Evolutionary conservation across 257 asterid species (phyloP), one percentile per base, ranked within the genome.

Genomic region (Leptodermis oblonga): DNA sequence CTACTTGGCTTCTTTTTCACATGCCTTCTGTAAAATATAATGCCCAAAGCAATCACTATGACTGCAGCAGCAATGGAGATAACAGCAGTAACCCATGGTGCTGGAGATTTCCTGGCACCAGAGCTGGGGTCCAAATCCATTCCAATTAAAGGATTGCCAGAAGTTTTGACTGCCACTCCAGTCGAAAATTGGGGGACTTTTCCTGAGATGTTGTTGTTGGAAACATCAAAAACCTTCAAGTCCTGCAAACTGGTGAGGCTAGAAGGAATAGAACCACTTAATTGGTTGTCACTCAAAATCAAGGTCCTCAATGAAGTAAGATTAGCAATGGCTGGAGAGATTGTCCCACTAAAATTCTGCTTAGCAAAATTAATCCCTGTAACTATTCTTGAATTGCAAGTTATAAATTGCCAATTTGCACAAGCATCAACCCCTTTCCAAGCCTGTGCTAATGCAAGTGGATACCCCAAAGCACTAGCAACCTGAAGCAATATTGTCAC

Each of bases 341-440:
- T 90, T 7, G 67, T 73, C 36, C 98, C 98, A 1, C 45, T 48
- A 82, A 86, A 87, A n/a, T 78, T 81, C 66, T 81, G 92, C 37
- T 65, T 85, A 0, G 78, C 82, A 5, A 93, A 82, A 82, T 88
- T 87, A 63, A 93, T 73, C 23, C 70, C 81, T 4, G 76, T 70
- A 43, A 88, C 92, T 2, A 58, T 81, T 39, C 94, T 95, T 56
- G 67, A 30, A 42, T 80, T 87, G 51, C 97, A 93, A 0, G 83
- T 65, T 39, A 93, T 70, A 61, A 66, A 84, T 45, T 74, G 71
- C 97, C 97, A 93, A 46, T 68, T 69, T 4, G 70, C 52, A 71
- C 96, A 93, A 9, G 99, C 85, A 64, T 88, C 54, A 22, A 90
- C 88, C 68, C 96, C 97, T 12, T 65, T 73, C 99, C 99, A 88